Conservation (phyloP, 768 basidiomycete genomes). For the Lactarius tabidus region DNA sequence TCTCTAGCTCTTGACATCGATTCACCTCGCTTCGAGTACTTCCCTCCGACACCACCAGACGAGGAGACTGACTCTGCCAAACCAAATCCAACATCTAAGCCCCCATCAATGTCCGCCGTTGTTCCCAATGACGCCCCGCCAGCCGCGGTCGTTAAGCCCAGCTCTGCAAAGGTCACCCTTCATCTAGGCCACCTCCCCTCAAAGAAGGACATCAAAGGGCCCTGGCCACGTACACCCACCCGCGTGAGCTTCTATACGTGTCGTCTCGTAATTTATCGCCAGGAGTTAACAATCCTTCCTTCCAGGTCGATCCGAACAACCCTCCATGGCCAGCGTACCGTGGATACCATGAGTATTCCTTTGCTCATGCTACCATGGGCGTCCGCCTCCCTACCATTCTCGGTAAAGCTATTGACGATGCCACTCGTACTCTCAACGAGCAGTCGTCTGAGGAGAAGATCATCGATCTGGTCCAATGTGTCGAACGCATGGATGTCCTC, state of each 20-base stretch:
- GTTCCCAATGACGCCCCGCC: slow-evolving; percentile 22
- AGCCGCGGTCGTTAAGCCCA: slow-evolving; percentile 27
- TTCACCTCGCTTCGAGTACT: slow-evolving; percentile 31
- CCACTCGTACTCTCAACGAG: slow-evolving; percentile 83
- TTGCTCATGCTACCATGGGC: slow-evolving; percentile 92
- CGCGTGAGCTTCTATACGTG: slow-evolving; percentile 40
- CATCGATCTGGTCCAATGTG: slow-evolving; percentile 78
- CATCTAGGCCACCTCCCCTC: slow-evolving; percentile 71
- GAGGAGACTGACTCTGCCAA: slow-evolving; percentile 17
- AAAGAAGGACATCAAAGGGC: slow-evolving; percentile 66
- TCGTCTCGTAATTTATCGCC: not conserved
- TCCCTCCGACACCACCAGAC: slow-evolving; percentile 36
- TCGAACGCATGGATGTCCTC: slow-evolving; percentile 85
- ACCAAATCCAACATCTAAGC: slow-evolving; percentile 4
- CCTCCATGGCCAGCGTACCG: slow-evolving; percentile 80
- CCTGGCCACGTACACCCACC: slow-evolving; percentile 73
- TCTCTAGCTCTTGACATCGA: slow-evolving; percentile 21
- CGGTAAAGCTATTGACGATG: slow-evolving; percentile 93
- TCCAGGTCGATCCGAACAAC: slow-evolving; percentile 75
- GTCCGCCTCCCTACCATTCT: slow-evolving; percentile 93
- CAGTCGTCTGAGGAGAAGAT: slow-evolving; percentile 79
- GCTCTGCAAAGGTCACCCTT: slow-evolving; percentile 50
- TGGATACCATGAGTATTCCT: slow-evolving; percentile 78
- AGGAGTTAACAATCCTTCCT: not conserved
- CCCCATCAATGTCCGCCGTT: slow-evolving; percentile 19